Evolutionary conservation across 805 yeast species (phyloP), one percentile per base, ranked within the genome.

Genomic region (Candida loeiensis): DNA sequence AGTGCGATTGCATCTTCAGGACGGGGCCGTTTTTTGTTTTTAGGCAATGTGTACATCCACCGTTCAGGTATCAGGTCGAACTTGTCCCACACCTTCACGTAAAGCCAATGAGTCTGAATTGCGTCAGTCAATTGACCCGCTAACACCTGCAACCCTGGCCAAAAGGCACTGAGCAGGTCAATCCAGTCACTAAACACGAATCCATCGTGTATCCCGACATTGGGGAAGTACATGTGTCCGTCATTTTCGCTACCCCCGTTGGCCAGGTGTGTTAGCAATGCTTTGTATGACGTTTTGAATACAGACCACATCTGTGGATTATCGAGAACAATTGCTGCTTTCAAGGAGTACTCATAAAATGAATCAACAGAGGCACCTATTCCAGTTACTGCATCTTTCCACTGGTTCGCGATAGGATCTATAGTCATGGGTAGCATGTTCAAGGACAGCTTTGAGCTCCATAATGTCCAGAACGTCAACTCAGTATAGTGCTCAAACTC

Each of bases 331-430:
- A 90, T 73, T 2, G 89, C 67, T 15, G 81, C 79, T 55, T 90
- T 90, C 30, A 87, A 69, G 0, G 95, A 85, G 59, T 89, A 86
- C 54, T 90, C 98, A 56, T 82, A 90, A 53, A 86, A 86, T 0
- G 96, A 87, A 59, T 90, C 98, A 12, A 87, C 76, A 2, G 95
- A 84, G 0, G 97, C 97, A 2, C 98, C 97, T 7, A 85, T 72
- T 0, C 96, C 96, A 0, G 93, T 77, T 29, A 79, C 61, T 0
- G 72, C 56, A 41, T 82, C 82, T 29, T 68, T 61, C 78, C 86
- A 80, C 27, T 57, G 53, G 25, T 79, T 77, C 0, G 69, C 60
- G 1, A 67, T 51, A 0, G 90, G 82, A 45, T 82, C 80, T 4
- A 89, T 66, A 0, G 90, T 73, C 86, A 85, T 83, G 2, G 96